Conservation (phyloP, 192 early-diverging fungal species). For the Jimgerdemannia flammicorona region DNA sequence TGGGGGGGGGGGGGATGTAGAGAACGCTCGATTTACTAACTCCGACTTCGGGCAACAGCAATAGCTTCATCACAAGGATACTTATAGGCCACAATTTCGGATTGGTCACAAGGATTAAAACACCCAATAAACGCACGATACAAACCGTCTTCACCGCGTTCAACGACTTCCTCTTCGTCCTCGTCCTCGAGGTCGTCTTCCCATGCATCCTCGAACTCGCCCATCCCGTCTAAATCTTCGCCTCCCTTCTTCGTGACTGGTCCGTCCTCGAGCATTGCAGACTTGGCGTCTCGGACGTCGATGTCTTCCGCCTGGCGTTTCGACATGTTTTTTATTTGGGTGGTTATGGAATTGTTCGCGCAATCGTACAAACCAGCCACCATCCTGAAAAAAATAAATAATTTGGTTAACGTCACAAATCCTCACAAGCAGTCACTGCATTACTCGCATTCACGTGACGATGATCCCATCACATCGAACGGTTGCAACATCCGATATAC, state of each 20-base stretch:
- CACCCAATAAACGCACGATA: not conserved
- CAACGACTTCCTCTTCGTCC: slow-evolving; percentile 62
- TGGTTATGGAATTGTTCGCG: not conserved
- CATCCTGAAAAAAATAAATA: not conserved
- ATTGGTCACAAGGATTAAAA: not conserved
- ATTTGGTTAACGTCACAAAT: not conserved
- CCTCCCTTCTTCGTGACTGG: not conserved
- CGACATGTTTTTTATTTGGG: slow-evolving; percentile 17
- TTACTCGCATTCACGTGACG: no score
- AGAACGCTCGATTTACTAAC: not conserved
- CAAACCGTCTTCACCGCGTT: slow-evolving; percentile 6
- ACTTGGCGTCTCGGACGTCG: slow-evolving; percentile 14
- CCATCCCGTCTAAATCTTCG: slow-evolving; percentile 62
- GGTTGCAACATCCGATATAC: no score
- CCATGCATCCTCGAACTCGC: slow-evolving; percentile 91
- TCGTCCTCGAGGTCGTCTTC: slow-evolving; percentile 85
- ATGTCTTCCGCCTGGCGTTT: slow-evolving; percentile 30
- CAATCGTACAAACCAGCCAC: no score
- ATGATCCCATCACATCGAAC: no score
- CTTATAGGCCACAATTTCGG: no score
- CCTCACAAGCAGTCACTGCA: no score
- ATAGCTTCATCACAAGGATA: no score
- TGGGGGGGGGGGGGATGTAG: not conserved
- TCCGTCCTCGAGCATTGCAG: not conserved
- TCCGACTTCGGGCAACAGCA: no score